Base-by-base conservation (phyloP, 2,329 filamentous ascomycete species). In the Dactylella cylindrospora region DNA sequence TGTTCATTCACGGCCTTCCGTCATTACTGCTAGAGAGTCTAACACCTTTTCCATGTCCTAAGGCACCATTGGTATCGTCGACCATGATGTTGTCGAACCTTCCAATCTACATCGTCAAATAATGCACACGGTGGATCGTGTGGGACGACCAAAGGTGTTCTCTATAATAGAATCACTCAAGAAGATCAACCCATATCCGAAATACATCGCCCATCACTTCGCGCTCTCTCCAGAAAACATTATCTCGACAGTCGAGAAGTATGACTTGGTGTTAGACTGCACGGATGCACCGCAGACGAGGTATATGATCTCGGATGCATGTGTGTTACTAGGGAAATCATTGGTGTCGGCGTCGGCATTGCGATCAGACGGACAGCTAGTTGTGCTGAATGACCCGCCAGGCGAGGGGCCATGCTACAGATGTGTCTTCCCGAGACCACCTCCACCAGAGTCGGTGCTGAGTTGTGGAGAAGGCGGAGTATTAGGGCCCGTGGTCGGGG, bases 71-170 rank as follows among this genome's bases (percentile, higher is more conserved):
- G 90, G 91, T 0, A 76, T 98, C 5, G 81, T 93, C 19, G 93
- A 98, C 71, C 90, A 86, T 2, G 93, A 98, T 73, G 78, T 77
- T 0, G 91, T 98, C 23, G 93, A 97, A 71, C 75, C 79, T 12
- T 95, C 90, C 22, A 98, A 98, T 71, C 78, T 98, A 10, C 93
- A 97, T 75, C 84, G 93, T 0, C 93, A 98, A 74, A 83, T 97
- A 44, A 80, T 90, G 25, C 91, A 98, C 71, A 79, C 79, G 2
- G 86, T 83, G 0, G 75, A 76, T 2, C 81, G 82, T 45, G 82
- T 94, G 3, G 88, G 88, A 8, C 81, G 81, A 76, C 78, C 76
- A 54, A 97, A 97, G 73, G 89, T 93, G 2, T 82, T 89, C 51
- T 95, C 88, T 70, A 85, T 85, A 3, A 78, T 84, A 47, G 71